These are phyloP conservation scores for Collybia mongolica DNA, from an alignment of 768 basidiomycete species.

Conservation along the genomic window DNA sequence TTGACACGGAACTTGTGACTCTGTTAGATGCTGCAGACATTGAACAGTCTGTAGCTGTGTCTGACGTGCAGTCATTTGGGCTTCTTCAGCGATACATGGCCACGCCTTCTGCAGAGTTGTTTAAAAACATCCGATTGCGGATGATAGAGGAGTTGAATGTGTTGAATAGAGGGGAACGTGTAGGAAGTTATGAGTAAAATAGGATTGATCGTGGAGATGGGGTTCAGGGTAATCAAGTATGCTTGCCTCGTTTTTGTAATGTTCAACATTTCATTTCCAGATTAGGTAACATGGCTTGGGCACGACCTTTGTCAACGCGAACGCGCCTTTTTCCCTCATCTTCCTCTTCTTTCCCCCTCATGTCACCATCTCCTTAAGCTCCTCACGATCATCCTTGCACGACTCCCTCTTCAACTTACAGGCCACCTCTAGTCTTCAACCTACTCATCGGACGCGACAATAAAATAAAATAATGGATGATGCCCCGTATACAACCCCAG, in stretches of 20 bases:
- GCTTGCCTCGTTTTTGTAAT: slow-evolving; percentile 31
- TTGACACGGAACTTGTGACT: slow-evolving; percentile 88
- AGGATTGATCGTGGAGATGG: not conserved
- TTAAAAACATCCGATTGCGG: slow-evolving; percentile 51
- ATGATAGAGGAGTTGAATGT: not conserved
- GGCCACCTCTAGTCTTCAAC: not conserved
- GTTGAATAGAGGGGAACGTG: not conserved
- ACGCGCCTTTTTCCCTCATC: slow-evolving; percentile 21
- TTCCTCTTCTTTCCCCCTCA: slow-evolving; percentile 11
- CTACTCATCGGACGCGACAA: slow-evolving; percentile 2
- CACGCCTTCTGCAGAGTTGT: slow-evolving; percentile 72
- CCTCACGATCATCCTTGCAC: slow-evolving; percentile 6
- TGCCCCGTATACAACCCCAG: slow-evolving; percentile 45
- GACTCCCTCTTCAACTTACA: not conserved
- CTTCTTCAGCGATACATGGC: slow-evolving; percentile 60
- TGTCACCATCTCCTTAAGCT: slow-evolving; percentile 2
- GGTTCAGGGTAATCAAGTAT: not conserved
- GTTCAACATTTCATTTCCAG: slow-evolving; percentile 25
- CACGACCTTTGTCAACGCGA: slow-evolving; percentile 23
- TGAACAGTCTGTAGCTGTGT: slow-evolving; percentile 19
- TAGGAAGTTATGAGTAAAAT: not conserved
- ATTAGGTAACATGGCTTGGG: slow-evolving; percentile 26
- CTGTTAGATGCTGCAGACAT: slow-evolving; percentile 70
- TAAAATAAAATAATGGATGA: slow-evolving; percentile 39
- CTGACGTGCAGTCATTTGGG: slow-evolving; percentile 3